phyloP scores from a whole-genome alignment of 371 early-diverging fungal genomes.

The Mortierella sp. region DNA sequence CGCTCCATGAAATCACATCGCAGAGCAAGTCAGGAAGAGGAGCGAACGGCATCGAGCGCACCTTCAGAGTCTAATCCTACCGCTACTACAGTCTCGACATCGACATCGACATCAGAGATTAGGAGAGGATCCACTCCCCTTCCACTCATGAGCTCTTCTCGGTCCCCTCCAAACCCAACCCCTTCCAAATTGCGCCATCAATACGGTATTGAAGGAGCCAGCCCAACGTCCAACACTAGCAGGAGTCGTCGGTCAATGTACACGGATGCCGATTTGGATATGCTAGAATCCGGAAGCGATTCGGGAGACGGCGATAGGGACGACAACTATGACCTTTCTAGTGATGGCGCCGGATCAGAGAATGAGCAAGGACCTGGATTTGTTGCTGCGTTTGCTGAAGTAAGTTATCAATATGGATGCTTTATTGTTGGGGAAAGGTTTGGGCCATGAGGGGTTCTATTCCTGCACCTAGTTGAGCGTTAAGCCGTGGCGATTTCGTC shows the following conservation, averaged over 20 bases:
- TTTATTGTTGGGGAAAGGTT: neutral
- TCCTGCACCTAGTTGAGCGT: too few species aligned
- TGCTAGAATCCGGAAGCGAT: slow-evolving; percentile 32
- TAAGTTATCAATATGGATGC: slow-evolving; percentile 17
- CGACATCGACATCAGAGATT: slow-evolving; percentile 41
- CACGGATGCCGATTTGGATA: slow-evolving; percentile 30
- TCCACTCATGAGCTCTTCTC: slow-evolving; percentile 11
- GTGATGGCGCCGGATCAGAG: slow-evolving; percentile 1
- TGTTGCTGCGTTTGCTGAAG: slow-evolving; percentile 23
- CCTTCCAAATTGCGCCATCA: slow-evolving; percentile 29
- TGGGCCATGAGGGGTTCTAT: neutral
- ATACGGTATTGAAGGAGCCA: slow-evolving; percentile 9
- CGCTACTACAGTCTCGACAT: slow-evolving; percentile 30
- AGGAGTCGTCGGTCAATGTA: slow-evolving; percentile 32
- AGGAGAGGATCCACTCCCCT: slow-evolving; percentile 19
- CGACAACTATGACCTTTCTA: neutral
- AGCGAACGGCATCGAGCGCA: neutral
- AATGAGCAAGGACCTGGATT: slow-evolving; percentile 24
- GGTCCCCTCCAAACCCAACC: slow-evolving; percentile 35
- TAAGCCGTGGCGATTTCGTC: neutral
- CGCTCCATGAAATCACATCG: slow-evolving; percentile 23
- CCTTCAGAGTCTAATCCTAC: neutral
- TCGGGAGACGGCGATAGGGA: slow-evolving; percentile 21
- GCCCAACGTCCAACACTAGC: slow-evolving; percentile 27
- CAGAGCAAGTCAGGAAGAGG: slow-evolving; percentile 7